Evolutionary conservation across 163 green algal genomes (phyloP), one percentile per base, ranked within the genome.

Genomic region (Chlorella variabilis): DNA sequence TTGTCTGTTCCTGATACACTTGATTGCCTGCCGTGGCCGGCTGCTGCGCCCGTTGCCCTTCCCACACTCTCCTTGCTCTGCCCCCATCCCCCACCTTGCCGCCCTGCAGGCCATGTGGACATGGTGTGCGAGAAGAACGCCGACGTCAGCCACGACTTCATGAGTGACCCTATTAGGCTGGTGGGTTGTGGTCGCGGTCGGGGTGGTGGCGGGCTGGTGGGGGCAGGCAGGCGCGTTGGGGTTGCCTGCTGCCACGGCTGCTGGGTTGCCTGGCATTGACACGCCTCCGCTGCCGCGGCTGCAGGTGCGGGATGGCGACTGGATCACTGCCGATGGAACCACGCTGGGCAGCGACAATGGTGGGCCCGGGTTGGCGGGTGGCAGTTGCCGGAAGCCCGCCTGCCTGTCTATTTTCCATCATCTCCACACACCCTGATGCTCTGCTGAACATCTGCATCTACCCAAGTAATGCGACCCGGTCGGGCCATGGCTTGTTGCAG

Each of bases 291-390:
- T 18, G 2, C 7, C 20, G 27, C 54, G 6, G 8, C 4, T 54
- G 39, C 75, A 81, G 75, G 45, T 84, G 34, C 63, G 83, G 15
- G 58, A 86, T 15, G 83, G 59, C 62, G 83, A 85, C 59, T 92
- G 88, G 88, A 51, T 91, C 20, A 80, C 75, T 17, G 91, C 90
- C 1, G 73, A 90, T 23, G 91, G 89, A 41, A 96, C 93, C 25
- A 96, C 93, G 1, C 84, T 96, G 63, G 93, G 93, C 1, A 88
- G 91, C 23, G 93, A 97, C 87, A 97, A 97, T 73, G 93, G 90
- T 76, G 86, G 89, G 36, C n/a, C n/a, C 2, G 25, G 15, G 49
- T 67, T 17, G 49, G 69, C 8, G 4, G 20, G 69, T 18, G 3
- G 18, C 3, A n/a, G n/a, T n/a, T n/a, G n/a, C n/a, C n/a, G n/a